Conservation (phyloP, 495 filamentous ascomycete genomes). For the Talaromyces proteolyticus region DNA sequence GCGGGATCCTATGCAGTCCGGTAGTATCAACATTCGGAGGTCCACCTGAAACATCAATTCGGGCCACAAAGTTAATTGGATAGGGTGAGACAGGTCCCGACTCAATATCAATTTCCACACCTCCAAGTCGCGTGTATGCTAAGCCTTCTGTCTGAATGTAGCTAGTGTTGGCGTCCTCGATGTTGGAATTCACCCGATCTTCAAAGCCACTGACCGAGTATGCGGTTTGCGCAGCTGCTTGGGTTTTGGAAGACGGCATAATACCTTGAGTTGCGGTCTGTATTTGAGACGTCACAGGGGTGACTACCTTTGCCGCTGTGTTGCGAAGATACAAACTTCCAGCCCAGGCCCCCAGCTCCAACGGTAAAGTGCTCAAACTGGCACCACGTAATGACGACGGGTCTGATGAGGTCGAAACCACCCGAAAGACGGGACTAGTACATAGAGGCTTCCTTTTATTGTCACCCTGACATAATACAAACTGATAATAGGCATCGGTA, state of each 20-base stretch:
- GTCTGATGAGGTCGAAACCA: slow-evolving; percentile 54
- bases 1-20: slow-evolving; percentile 8
- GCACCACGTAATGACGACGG: slow-evolving; percentile 57
- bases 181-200: slow-evolving; percentile 23
- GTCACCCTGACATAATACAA: slow-evolving; percentile 51
- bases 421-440: slow-evolving; percentile 56
- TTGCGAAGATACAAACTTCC: slow-evolving; percentile 45
- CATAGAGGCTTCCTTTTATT: slow-evolving; percentile 50
- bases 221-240: slow-evolving; percentile 34
- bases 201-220: slow-evolving; percentile 31
- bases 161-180: slow-evolving; percentile 13
- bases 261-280: slow-evolving; percentile 30
- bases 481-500: slow-evolving; percentile 60
- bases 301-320: slow-evolving; percentile 37
- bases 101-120: slow-evolving; percentile 26
- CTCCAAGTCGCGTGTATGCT: slow-evolving; percentile 10
- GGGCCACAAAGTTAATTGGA: slow-evolving; percentile 47
- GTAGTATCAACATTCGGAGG: slow-evolving; percentile 26
- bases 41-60: slow-evolving; percentile 16
- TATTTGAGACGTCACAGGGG: slow-evolving; percentile 38
- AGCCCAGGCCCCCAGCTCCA: slow-evolving; percentile 58
- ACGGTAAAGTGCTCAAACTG: slow-evolving; percentile 53
- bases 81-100: slow-evolving; percentile 51
- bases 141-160: slow-evolving; percentile 13
- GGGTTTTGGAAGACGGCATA: slow-evolving; percentile 36